phyloP scores from a whole-genome alignment of 2,329 filamentous ascomycete genomes.

The Fusarium incarnatum region DNA sequence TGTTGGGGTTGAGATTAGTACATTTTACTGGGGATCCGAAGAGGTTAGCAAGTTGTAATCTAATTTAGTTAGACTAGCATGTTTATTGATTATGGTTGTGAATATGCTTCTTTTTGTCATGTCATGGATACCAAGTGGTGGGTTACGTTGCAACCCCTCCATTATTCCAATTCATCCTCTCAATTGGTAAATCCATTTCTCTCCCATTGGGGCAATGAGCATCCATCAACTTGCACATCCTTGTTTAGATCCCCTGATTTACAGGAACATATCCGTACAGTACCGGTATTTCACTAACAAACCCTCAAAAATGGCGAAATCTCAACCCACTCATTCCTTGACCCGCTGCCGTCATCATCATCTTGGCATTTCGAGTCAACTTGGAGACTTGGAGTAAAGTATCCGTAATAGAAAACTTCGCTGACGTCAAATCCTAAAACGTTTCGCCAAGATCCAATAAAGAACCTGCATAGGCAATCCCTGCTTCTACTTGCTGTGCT shows the following conservation, averaged over 20 bases:
- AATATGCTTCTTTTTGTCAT: conserved; percentile 24
- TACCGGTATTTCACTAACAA: too few species aligned
- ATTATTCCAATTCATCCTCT: background rate
- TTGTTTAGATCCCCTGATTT: conserved; percentile 25
- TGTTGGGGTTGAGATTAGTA: conserved; percentile 62
- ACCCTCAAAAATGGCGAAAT: background rate
- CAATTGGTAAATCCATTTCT: conserved; percentile 10
- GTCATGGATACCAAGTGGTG: background rate
- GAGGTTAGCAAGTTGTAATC: conserved; percentile 24
- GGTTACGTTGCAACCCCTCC: background rate
- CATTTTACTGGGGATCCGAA: conserved; percentile 65
- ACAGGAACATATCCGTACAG: conserved; percentile 20
- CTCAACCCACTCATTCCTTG: conserved; percentile 29
- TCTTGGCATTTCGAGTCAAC: conserved; percentile 25
- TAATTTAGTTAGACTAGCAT: background rate
- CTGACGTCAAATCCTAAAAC: conserved; percentile 32
- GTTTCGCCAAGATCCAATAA: background rate
- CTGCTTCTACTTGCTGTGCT: background rate
- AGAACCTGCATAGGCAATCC: background rate
- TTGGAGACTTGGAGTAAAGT: background rate
- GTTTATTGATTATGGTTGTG: conserved; percentile 2
- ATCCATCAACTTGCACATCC: background rate
- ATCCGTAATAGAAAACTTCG: conserved; percentile 1
- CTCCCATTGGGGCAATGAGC: conserved; percentile 13
- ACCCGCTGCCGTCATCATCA: conserved; percentile 40